A percentile compares a stretch with the other conserved stretches of the same genome.
Evolutionary conservation across 129 eudicot species (phyloP).

Genomic region (Artemisia argyi): DNA sequence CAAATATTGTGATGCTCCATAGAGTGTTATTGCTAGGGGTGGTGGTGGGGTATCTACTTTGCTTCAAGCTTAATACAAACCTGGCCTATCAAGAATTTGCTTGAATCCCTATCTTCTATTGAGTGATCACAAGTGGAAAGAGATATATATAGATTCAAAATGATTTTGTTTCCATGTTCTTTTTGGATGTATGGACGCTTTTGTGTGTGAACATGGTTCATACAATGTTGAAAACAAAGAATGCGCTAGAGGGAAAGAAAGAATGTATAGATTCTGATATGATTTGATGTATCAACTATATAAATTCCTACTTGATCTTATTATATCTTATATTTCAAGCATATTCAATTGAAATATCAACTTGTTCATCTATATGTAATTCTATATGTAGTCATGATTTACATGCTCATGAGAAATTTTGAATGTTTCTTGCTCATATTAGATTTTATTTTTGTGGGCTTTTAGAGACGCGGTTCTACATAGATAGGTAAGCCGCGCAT

Average conservation of each 20-base stretch:
- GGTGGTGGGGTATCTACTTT: slow-evolving; percentile 25
- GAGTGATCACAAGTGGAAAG: slow-evolving; percentile 35
- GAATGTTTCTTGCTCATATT: too few species aligned
- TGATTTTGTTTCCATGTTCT: slow-evolving; percentile 31
- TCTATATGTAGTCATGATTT: not conserved
- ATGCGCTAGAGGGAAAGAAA: slow-evolving; percentile 17
- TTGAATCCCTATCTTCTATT: slow-evolving; percentile 21
- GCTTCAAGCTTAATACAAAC: slow-evolving; percentile 28
- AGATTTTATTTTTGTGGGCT: too few species aligned
- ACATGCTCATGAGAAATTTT: not conserved
- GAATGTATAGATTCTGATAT: slow-evolving; percentile 17
- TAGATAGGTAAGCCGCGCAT: too few species aligned
- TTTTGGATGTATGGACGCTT: slow-evolving; percentile 6
- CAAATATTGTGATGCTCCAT: not conserved
- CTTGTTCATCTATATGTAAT: not conserved
- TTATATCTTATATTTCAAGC: not conserved
- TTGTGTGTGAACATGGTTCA: slow-evolving; percentile 30
- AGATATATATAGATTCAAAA: slow-evolving; percentile 30
- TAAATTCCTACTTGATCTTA: not conserved
- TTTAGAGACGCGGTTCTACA: too few species aligned
- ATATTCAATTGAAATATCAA: not conserved
- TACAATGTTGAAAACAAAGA: slow-evolving; percentile 29
- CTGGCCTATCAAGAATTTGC: slow-evolving; percentile 4
- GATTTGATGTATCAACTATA: slow-evolving; percentile 11
- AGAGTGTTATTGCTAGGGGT: not conserved